A percentile compares a stretch with the other conserved stretches of the same genome.
Evolutionary conservation across 176 grass and related monocot species (phyloP).

Genomic region (Musa beccarii): DNA sequence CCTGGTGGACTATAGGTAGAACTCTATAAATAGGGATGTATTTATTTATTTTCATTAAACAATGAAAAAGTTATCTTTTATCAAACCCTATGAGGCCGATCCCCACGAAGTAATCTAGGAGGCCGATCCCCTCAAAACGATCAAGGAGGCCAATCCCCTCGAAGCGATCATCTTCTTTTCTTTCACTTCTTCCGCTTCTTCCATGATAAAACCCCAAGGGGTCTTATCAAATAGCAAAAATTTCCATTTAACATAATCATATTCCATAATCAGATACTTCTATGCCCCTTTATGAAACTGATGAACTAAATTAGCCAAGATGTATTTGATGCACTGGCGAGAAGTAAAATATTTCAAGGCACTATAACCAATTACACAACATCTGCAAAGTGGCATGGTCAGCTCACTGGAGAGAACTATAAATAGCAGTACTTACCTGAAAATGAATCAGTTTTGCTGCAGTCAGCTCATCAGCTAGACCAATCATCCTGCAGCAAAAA

Average conservation of each 20-base stretch:
- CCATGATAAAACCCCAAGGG: no score
- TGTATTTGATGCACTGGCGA: neutral
- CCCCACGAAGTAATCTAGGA: no score
- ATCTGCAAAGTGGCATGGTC: neutral
- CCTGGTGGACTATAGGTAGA: no score
- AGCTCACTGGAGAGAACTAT: no score
- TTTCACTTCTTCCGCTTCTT: no score
- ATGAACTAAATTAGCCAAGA: neutral
- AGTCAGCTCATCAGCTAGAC: constrained; percentile 80
- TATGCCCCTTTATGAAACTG: neutral
- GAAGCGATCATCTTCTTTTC: no score
- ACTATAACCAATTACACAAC: neutral
- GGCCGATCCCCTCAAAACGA: no score
- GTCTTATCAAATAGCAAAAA: neutral
- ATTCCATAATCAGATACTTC: neutral
- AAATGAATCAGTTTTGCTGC: constrained; percentile 61
- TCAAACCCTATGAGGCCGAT: no score
- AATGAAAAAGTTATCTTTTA: no score
- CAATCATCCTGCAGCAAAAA: constrained; percentile 62
- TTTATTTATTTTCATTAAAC: no score
- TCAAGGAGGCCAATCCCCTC: no score
- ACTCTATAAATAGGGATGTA: no score
- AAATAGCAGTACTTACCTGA: constrained; percentile 28
- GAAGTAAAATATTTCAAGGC: neutral
- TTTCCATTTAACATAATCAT: neutral